Evolutionary conservation across 495 filamentous ascomycete genomes (phyloP).

Genomic region (Hyaloscypha hepaticicola): DNA sequence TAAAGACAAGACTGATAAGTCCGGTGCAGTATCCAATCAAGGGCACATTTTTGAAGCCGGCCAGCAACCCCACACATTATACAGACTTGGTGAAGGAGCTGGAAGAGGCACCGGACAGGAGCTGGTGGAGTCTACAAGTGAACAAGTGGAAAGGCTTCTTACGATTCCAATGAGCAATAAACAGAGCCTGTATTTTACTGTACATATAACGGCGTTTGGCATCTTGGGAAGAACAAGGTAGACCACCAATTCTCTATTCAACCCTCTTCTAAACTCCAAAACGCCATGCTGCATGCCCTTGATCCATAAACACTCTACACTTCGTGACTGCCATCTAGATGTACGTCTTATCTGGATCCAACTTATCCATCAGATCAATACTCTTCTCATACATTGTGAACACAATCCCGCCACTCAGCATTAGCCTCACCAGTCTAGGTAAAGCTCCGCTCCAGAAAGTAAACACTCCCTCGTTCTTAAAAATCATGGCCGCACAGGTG

Average conservation of each 20-base stretch:
- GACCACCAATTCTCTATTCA: slow-evolving; percentile 4
- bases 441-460: slow-evolving; percentile 95
- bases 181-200: slow-evolving; percentile 1
- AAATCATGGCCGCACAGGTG: slow-evolving; percentile 77
- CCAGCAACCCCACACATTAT: slow-evolving; percentile 76
- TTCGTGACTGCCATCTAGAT: slow-evolving; percentile 39
- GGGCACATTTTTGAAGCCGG: slow-evolving; percentile 60
- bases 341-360: slow-evolving; percentile 85
- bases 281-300: slow-evolving; percentile 23
- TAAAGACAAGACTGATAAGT: background rate
- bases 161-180: slow-evolving; percentile 48
- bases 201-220: slow-evolving; percentile 25
- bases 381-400: slow-evolving; percentile 99
- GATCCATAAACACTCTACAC: slow-evolving; percentile 2
- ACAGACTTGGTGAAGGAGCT: slow-evolving; percentile 69
- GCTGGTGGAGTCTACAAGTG: slow-evolving; percentile 52
- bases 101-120: slow-evolving; percentile 64
- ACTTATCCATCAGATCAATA: slow-evolving; percentile 78
- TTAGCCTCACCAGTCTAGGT: slow-evolving; percentile 77
- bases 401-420: slow-evolving; percentile 92
- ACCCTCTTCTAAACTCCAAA: slow-evolving; percentile 10
- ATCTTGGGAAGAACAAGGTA: background rate
- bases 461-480: slow-evolving; percentile 82
- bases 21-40: slow-evolving; percentile 61
- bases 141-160: slow-evolving; percentile 66